Percentiles rank a stretch among this genome's conserved stretches.
Evolutionary conservation across 208 protist genomes (phyloP).

Genomic region (Acanthamoeba castellanii): DNA sequence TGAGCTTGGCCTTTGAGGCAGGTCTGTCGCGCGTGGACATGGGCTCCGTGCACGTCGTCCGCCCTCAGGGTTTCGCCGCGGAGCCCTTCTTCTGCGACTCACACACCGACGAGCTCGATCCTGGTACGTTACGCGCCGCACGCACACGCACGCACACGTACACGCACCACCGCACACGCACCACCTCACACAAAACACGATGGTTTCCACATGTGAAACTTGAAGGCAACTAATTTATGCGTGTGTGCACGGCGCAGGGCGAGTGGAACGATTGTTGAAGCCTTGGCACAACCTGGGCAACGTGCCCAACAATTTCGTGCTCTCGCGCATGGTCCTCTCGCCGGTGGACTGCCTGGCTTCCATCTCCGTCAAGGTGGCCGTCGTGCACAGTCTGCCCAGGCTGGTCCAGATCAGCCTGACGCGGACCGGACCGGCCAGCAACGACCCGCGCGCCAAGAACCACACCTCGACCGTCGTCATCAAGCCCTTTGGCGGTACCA

Average conservation of each 20-base stretch:
- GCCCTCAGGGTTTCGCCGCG: not conserved
- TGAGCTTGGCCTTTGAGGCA: conserved; percentile 23
- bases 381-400: not conserved
- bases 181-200: too few species aligned
- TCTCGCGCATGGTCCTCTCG: not conserved
- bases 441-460: conserved; percentile 13
- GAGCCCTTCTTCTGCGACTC: conserved; percentile 17
- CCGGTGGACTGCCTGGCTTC: not conserved
- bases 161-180: too few species aligned
- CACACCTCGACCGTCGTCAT: not conserved
- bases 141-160: too few species aligned
- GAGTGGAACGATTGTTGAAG: too few species aligned
- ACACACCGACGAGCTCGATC: conserved; percentile 36
- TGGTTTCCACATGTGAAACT: too few species aligned
- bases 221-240: too few species aligned
- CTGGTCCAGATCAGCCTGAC: not conserved
- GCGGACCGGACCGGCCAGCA: not conserved
- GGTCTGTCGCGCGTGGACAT: not conserved
- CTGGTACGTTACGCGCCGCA: not conserved
- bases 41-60: conserved; percentile 20
- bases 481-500: not conserved
- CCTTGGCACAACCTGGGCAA: not conserved
- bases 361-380: not conserved
- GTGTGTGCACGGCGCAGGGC: not conserved
- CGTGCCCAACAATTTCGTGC: not conserved